Evolutionary conservation across 441 rosid genomes (phyloP).

Genomic region (Arabidopsis lyrata): DNA sequence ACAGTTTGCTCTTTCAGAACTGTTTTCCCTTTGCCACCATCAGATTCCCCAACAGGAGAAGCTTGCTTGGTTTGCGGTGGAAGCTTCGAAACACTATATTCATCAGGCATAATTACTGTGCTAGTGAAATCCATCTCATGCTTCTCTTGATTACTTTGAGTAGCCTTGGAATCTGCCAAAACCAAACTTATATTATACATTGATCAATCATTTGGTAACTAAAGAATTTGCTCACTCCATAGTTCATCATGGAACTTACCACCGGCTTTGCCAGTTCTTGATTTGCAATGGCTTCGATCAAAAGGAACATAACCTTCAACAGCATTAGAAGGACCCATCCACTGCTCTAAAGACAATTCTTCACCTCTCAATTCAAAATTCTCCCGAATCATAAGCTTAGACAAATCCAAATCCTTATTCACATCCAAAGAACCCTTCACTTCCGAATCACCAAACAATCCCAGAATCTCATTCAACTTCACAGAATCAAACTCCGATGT

Average conservation of each 20-base stretch:
- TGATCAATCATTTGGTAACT: not conserved
- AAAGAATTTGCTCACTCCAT: not conserved
- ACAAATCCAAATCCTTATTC: slow-evolving; percentile 55
- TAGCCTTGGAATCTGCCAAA: slow-evolving; percentile 58
- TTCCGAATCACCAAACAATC: slow-evolving; percentile 50
- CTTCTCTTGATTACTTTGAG: slow-evolving; percentile 41
- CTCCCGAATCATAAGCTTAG: slow-evolving; percentile 67
- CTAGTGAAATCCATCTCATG: slow-evolving; percentile 67
- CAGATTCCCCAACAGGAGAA: slow-evolving; percentile 39
- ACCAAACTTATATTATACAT: not conserved
- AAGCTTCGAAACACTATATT: slow-evolving; percentile 63
- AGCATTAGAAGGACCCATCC: slow-evolving; percentile 81
- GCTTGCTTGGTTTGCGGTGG: slow-evolving; percentile 47
- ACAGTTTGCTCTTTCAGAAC: slow-evolving; percentile 33
- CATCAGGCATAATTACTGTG: slow-evolving; percentile 64
- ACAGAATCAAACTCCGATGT: slow-evolving; percentile 49
- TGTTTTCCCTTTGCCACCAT: slow-evolving; percentile 47
- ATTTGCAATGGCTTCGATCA: slow-evolving; percentile 40
- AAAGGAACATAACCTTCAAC: slow-evolving; percentile 89
- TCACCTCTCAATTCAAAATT: slow-evolving; percentile 48
- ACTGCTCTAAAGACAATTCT: slow-evolving; percentile 53
- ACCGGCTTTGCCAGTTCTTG: slow-evolving; percentile 51
- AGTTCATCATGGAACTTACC: slow-evolving; percentile 45
- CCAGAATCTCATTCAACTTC: slow-evolving; percentile 57
- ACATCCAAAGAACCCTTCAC: slow-evolving; percentile 39